Conservation (phyloP, 2,329 filamentous ascomycete genomes). For the Alternaria sp. region DNA sequence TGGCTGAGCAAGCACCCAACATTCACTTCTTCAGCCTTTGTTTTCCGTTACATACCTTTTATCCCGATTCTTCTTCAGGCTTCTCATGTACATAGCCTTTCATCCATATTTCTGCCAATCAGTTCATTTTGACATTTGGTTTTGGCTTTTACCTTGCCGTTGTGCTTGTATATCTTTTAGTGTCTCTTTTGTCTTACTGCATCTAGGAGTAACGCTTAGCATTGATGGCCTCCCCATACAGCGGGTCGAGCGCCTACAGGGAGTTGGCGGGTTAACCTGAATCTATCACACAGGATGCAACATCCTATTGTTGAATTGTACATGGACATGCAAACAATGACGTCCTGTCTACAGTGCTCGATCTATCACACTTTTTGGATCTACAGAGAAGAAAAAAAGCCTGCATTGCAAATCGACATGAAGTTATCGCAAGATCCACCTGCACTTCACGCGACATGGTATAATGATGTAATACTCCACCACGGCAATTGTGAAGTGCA, state of each 20-base stretch:
- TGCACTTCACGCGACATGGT: background rate
- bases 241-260: conserved; percentile 22
- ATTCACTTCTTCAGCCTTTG: conserved; percentile 12
- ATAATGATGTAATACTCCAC: conserved; percentile 3
- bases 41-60: conserved; percentile 13
- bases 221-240: conserved; percentile 22
- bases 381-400: background rate
- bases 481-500: background rate
- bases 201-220: conserved; percentile 13
- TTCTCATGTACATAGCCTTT: conserved; percentile 34
- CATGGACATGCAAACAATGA: background rate
- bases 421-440: background rate
- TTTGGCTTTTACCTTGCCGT: background rate
- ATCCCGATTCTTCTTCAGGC: conserved; percentile 17
- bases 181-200: conserved; percentile 11
- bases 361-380: background rate
- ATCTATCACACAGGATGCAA: background rate
- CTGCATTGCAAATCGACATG: background rate
- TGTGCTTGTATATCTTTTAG: conserved; percentile 6
- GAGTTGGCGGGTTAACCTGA: conserved; percentile 9
- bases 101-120: conserved; percentile 3
- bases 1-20: conserved; percentile 12
- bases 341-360: background rate
- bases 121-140: background rate
- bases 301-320: background rate